Evolutionary conservation across 208 protist species (phyloP).

Genomic region (Leishmania gerbilli): DNA sequence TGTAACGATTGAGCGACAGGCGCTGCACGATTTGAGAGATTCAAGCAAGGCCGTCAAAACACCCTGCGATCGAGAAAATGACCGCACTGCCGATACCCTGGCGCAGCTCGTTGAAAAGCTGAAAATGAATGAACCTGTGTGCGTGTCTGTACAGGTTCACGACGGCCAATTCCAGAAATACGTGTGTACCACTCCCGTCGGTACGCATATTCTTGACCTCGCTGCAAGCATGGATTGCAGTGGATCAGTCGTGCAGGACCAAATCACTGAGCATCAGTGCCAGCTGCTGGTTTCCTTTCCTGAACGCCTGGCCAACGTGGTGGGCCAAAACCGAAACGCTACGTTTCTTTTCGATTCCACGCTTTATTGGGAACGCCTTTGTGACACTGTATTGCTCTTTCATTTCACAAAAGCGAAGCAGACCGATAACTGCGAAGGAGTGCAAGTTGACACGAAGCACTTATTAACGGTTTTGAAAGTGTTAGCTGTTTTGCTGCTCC

Average conservation of each 20-base stretch:
- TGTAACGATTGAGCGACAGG: background rate
- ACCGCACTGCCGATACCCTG: background rate
- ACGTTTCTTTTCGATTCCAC: slow-evolving; percentile 18
- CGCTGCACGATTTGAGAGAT: background rate
- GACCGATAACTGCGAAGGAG: background rate
- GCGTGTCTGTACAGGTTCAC: background rate
- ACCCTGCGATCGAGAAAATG: background rate
- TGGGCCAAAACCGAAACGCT: background rate
- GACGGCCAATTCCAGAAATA: slow-evolving; percentile 5
- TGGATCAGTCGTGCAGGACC: background rate
- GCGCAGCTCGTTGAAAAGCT: slow-evolving; percentile 11
- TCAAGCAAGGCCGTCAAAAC: background rate
- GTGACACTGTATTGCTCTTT: slow-evolving; percentile 27
- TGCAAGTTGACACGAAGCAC: background rate
- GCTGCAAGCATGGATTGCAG: slow-evolving; percentile 2
- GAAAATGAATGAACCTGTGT: slow-evolving; percentile 11
- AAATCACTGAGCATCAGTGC: slow-evolving; percentile 21
- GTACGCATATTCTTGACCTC: slow-evolving; percentile 9
- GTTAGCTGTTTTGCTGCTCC: slow-evolving; percentile 7
- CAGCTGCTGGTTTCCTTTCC: slow-evolving; percentile 32
- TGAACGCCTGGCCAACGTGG: slow-evolving; percentile 28
- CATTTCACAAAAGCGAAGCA: slow-evolving; percentile 21
- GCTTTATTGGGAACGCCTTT: slow-evolving; percentile 30
- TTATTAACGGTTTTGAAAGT: background rate
- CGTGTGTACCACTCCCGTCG: slow-evolving; percentile 12